Conservation (phyloP, 805 yeast species). For the Candida arabinofermentans region DNA sequence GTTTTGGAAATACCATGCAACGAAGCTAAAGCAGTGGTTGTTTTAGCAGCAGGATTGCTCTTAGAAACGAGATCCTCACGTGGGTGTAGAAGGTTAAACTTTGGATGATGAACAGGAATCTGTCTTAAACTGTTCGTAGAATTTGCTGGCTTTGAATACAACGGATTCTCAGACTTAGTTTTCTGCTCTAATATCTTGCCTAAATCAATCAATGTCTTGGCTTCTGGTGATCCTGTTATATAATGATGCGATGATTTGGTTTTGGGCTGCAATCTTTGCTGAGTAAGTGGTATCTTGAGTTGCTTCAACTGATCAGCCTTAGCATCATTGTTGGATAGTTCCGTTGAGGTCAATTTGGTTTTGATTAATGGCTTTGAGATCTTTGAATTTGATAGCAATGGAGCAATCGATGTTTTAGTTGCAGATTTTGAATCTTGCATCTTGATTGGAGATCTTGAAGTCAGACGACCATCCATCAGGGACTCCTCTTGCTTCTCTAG, state of each 20-base stretch:
- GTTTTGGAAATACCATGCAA: no score
- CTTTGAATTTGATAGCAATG: slow-evolving; percentile 8
- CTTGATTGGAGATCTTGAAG: neutral
- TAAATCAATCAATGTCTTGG: slow-evolving; percentile 16
- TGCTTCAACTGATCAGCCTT: slow-evolving; percentile 11
- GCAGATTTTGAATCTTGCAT: neutral
- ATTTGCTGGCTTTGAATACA: slow-evolving; percentile 11
- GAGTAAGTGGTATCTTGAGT: slow-evolving; percentile 23
- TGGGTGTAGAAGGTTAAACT: slow-evolving; percentile 7
- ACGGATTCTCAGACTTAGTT: slow-evolving; percentile 13
- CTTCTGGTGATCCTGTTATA: slow-evolving; percentile 10
- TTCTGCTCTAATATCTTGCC: slow-evolving; percentile 18
- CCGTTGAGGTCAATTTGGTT: slow-evolving; percentile 4
- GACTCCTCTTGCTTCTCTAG: slow-evolving; percentile 8
- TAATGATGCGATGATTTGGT: slow-evolving; percentile 5
- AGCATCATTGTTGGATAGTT: slow-evolving; percentile 1
- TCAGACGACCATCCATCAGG: no score
- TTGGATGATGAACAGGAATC: slow-evolving; percentile 17
- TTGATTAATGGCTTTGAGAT: slow-evolving; percentile 12
- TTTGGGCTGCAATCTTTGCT: slow-evolving; percentile 20
- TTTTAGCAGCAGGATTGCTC: neutral
- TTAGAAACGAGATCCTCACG: neutral
- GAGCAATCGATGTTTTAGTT: neutral
- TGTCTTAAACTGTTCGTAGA: slow-evolving; percentile 10
- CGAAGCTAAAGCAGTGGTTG: no score